Evolutionary conservation across 768 basidiomycete species (phyloP).

Genomic region (Tulasnella sp.): DNA sequence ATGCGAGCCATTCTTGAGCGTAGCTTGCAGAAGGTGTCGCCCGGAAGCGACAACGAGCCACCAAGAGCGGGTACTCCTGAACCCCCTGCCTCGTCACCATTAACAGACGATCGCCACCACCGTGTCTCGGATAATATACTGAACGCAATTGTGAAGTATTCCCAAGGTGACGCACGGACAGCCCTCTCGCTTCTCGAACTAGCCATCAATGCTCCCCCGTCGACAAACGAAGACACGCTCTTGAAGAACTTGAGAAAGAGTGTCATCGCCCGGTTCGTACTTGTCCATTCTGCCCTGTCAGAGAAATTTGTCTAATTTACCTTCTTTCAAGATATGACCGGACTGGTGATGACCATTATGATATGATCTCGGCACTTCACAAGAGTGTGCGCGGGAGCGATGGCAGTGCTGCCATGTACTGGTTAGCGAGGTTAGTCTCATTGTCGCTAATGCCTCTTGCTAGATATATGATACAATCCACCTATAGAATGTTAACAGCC

Average conservation of each 20-base stretch:
- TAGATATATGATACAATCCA: not conserved
- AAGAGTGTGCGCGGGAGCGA: conserved; percentile 78
- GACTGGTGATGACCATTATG: conserved; percentile 69
- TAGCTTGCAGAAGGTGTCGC: conserved; percentile 40
- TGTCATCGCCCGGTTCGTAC: conserved; percentile 44
- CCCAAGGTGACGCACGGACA: conserved; percentile 69
- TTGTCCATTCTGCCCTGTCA: not conserved
- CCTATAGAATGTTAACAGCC: conserved; percentile 60
- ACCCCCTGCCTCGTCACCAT: not conserved
- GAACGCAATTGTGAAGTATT: conserved; percentile 50
- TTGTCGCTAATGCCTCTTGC: not conserved
- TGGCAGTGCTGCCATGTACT: conserved; percentile 76
- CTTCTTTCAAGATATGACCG: conserved; percentile 53
- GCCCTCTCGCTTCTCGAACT: conserved; percentile 76
- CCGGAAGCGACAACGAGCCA: conserved; percentile 20
- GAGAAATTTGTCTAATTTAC: not conserved
- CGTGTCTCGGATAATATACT: conserved; percentile 48
- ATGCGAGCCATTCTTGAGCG: conserved; percentile 56
- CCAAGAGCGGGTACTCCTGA: conserved; percentile 13
- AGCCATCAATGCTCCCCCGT: conserved; percentile 48
- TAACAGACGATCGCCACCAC: conserved; percentile 11
- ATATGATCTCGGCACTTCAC: conserved; percentile 81
- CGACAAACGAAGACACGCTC: conserved; percentile 48
- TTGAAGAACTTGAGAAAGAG: conserved; percentile 59
- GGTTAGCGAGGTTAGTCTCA: conserved; percentile 56